Evolutionary conservation across 1,139 yeast genomes (phyloP).

Genomic region (Saccharomyces hybrid): DNA sequence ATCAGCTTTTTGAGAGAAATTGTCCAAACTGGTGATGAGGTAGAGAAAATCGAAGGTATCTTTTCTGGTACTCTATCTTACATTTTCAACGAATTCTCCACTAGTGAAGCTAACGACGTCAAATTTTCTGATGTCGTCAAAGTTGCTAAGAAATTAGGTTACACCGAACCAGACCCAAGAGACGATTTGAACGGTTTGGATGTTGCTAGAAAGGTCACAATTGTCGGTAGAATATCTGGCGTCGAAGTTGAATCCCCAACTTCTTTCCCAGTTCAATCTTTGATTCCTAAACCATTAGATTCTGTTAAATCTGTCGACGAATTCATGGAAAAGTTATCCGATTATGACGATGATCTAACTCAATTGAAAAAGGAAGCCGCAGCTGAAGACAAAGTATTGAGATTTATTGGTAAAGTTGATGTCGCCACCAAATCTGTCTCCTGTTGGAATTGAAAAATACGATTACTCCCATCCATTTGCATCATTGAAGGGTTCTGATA

Average conservation of each 20-base stretch:
- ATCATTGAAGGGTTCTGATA: constrained; percentile 88
- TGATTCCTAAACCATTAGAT: constrained; percentile 83
- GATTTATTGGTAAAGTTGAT: constrained; percentile 91
- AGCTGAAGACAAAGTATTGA: constrained; percentile 72
- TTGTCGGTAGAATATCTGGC: constrained; percentile 88
- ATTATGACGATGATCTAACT: constrained; percentile 73
- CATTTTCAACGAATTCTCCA: constrained; percentile 87
- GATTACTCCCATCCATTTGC: constrained; percentile 92
- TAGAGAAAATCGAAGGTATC: constrained; percentile 87
- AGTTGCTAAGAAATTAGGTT: constrained; percentile 83
- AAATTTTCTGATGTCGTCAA: constrained; percentile 85
- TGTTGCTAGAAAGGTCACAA: constrained; percentile 96
- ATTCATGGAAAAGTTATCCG: constrained; percentile 71
- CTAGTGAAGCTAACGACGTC: constrained; percentile 50
- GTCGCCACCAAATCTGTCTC: constrained; percentile 57
- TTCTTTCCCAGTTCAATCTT: constrained; percentile 90
- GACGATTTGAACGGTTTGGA: constrained; percentile 96
- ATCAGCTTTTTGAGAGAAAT: constrained; percentile 82
- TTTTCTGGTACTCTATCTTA: constrained; percentile 95
- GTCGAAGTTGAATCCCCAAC: constrained; percentile 80
- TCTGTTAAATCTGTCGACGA: constrained; percentile 65
- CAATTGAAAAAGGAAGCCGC: constrained; percentile 74
- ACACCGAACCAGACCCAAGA: constrained; percentile 98
- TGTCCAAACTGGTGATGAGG: constrained; percentile 84
- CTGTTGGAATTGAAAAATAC: constrained; percentile 83